Base-by-base conservation (phyloP, 73 alveolate species). In the Paramecium bursaria region DNA sequence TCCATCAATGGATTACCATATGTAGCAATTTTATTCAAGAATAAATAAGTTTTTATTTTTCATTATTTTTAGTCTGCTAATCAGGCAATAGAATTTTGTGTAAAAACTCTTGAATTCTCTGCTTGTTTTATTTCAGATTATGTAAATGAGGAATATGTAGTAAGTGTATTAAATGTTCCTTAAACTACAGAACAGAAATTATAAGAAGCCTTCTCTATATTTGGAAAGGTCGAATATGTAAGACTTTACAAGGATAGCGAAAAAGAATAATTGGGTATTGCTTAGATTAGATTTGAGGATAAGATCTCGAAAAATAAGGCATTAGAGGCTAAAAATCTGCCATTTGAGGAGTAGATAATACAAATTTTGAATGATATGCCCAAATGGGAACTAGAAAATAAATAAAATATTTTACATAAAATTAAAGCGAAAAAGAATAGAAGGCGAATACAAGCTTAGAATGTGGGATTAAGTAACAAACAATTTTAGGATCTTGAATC, bases 101-200 rank as follows among this genome's bases (percentile, higher is more conserved):
- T 55, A 11, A 55, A 55, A 3, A 29, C 25, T 55, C 21, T 14
- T 2, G 9, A 23, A 57, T 57, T 57, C 33, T 50, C 27, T 57
- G 76, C 51, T 3, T 10, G 51, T 3, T 11, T 57, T 30, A 30
- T 57, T 2, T 30, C 27, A 30, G 76, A 57, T 9, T 48, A 30
- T 1, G 50, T 30, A 30, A 30, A 57, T 10, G 76, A 57, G 33
- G 76, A 30, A 2, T 57, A 27, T 13, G 33, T 50, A 0, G 33
- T 57, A 1, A 57, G 76, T 57, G 76, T 57, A 10, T 42, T 57
- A 17, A 57, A 57, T 42, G 33, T 57, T 30, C 76, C 76, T 57
- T 14, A 57, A 14, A 57, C 76, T 9, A 57, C 76, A 2, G 33
- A 23, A 9, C 33, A 55, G 49, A 30, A 11, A 11, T 29, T 55